These are phyloP conservation scores for Theobroma grandiflorum DNA, from an alignment of 441 rosid species.

Conservation along the genomic window DNA sequence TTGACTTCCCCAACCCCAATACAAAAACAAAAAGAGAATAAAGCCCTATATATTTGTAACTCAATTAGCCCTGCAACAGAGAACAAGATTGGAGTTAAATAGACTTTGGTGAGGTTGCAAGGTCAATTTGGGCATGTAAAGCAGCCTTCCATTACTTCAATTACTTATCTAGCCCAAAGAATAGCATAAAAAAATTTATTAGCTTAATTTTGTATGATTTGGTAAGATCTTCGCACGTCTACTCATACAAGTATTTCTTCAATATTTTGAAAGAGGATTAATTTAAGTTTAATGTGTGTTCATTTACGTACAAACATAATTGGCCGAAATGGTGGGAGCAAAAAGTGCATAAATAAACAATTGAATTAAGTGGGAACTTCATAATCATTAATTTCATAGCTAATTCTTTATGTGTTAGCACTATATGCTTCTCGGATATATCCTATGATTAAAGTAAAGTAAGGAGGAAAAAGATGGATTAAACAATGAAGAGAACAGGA, in stretches of 20 bases:
- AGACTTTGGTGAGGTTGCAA: neutral
- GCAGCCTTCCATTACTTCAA: neutral
- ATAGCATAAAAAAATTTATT: neutral
- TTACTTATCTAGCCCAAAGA: neutral
- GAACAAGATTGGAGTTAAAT: neutral
- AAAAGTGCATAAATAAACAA: neutral
- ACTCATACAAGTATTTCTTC: neutral
- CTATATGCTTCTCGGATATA: neutral
- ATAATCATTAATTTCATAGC: neutral
- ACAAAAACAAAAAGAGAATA: neutral
- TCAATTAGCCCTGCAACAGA: neutral
- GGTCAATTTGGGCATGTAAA: neutral
- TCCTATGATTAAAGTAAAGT: conserved; percentile 4
- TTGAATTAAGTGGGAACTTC: neutral
- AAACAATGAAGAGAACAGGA: neutral
- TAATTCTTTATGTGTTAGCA: neutral
- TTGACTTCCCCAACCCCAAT: no score
- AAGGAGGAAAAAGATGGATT: neutral
- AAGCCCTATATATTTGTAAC: neutral
- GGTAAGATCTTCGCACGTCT: neutral
- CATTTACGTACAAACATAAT: neutral
- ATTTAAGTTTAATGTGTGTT: neutral
- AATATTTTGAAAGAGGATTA: neutral
- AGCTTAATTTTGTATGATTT: neutral
- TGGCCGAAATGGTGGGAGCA: neutral